Evolutionary conservation across 2,329 filamentous ascomycete genomes (phyloP), one percentile per base, ranked within the genome.

Genomic region (Thermothelomyces thermophilus): DNA sequence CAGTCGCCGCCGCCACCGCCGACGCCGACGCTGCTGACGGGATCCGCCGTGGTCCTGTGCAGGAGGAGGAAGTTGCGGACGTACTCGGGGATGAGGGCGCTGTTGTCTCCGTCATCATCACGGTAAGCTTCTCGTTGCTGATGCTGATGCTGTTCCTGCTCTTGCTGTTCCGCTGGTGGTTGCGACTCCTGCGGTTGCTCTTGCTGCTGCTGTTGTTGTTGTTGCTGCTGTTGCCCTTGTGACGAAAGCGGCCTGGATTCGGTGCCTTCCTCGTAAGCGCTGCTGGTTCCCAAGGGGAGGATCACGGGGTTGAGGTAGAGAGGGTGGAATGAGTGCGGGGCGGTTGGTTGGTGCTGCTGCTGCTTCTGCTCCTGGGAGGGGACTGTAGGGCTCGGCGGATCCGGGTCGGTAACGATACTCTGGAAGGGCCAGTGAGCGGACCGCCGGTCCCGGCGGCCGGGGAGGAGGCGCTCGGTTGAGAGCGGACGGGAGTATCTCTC

Each of bases 21-120:
- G 41, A 1, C 17, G 19, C 10, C 5, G 31, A 11, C 3, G 31
- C 4, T 24, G 13, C 16, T 20, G 17, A 26, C 28, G 14, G n/a
- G n/a, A n/a, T 16, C 36, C 33, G 14, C n/a, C 33, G 7, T 44
- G 30, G 14, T 5, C n/a, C 22, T 28, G 33, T 7, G 17, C 19
- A 33, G 10, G 24, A 22, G 71, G 53, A 79, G 68, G 59, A 74
- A 79, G 61, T 77, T 73, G 54, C 76, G 67, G 35, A 79, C 72
- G 56, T 79, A 79, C 62, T 79, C 76, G 8, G 76, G 76, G 14
- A 79, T 69, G 28, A 78, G 67, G 49, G 51, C 30, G 52, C 40
- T 24, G 55, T 45, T 8, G 54, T 55, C 8, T 37, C 44, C 11
- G 47, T 45, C 42, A 50, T 56, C n/a, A 53, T 57, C 17, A 58